A percentile compares a stretch with the other conserved stretches of the same genome.
These are phyloP conservation scores for Scedosporium dehoogii DNA, from an alignment of 2,329 filamentous ascomycete species.

Conservation along the genomic window DNA sequence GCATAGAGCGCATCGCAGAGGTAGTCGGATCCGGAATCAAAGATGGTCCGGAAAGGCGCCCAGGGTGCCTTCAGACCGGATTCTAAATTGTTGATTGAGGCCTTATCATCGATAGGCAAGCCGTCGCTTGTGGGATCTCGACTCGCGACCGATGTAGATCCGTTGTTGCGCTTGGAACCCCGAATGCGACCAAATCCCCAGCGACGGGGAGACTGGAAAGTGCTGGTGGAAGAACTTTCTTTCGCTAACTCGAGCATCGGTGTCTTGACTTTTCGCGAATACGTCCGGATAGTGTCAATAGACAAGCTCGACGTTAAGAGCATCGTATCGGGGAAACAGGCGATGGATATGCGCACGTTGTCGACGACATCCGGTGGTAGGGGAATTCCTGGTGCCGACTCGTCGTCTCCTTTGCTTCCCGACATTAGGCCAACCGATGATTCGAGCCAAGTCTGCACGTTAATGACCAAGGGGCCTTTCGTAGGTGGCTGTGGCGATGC, in stretches of 20 bases:
- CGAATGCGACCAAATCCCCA: constrained; percentile 9
- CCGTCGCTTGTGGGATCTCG: background rate
- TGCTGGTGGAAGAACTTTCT: background rate
- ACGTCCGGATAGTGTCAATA: constrained; percentile 46
- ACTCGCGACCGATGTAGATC: background rate
- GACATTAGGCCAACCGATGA: background rate
- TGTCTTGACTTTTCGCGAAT: constrained; percentile 43
- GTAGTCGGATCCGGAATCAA: constrained; percentile 40
- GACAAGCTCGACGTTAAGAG: constrained; percentile 44
- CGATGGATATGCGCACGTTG: constrained; percentile 40
- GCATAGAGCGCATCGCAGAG: constrained; percentile 51
- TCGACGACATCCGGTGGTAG: constrained; percentile 44
- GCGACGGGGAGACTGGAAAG: constrained; percentile 1
- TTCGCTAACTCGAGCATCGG: constrained; percentile 7
- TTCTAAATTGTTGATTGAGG: background rate
- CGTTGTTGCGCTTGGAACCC: constrained; percentile 1
- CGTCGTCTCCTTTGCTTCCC: background rate
- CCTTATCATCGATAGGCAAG: background rate
- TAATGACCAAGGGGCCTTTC: background rate
- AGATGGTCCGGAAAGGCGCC: constrained; percentile 39
- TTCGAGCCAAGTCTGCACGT: constrained; percentile 4
- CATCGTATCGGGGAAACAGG: constrained; percentile 51
- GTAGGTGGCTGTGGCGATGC: background rate
- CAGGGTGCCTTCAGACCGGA: constrained; percentile 19
- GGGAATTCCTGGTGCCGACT: constrained; percentile 25